These are phyloP conservation scores for Diplodia sapinea DNA, from an alignment of 2,329 filamentous ascomycete genomes.

Conservation along the genomic window DNA sequence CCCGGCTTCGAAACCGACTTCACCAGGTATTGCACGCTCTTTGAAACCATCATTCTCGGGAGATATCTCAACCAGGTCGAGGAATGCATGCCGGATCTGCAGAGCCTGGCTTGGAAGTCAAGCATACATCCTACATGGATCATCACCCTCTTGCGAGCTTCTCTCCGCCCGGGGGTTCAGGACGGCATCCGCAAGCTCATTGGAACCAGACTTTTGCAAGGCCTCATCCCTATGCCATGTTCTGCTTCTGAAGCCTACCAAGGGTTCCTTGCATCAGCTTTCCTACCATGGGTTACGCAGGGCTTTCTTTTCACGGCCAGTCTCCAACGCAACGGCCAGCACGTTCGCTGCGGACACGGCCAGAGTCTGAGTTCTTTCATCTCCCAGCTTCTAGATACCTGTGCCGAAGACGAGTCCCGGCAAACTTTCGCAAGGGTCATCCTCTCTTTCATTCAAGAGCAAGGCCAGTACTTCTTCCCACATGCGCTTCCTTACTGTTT, in stretches of 20 bases:
- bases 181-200: slow-evolving; percentile 55
- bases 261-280: slow-evolving; percentile 48
- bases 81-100: slow-evolving; percentile 53
- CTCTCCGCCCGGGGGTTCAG: slow-evolving; percentile 50
- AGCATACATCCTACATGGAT: slow-evolving; percentile 50
- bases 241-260: slow-evolving; percentile 46
- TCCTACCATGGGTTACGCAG: slow-evolving; percentile 56
- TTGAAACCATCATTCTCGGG: slow-evolving; percentile 56
- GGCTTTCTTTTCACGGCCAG: slow-evolving; percentile 53
- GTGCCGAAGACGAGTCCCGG: slow-evolving; percentile 31
- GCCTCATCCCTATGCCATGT: slow-evolving; percentile 17
- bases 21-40: slow-evolving; percentile 52
- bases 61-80: slow-evolving; percentile 57
- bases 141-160: slow-evolving; percentile 50
- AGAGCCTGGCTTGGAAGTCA: slow-evolving; percentile 45
- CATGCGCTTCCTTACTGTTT: slow-evolving; percentile 52
- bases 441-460: slow-evolving; percentile 46
- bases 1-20: slow-evolving; percentile 44
- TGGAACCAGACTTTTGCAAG: slow-evolving; percentile 52
- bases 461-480: slow-evolving; percentile 45
- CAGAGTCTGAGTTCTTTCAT: slow-evolving; percentile 47
- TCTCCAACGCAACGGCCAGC: slow-evolving; percentile 41
- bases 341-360: slow-evolving; percentile 50
- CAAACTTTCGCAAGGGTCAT: slow-evolving; percentile 41
- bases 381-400: slow-evolving; percentile 39